Percentiles rank a stretch among this genome's conserved stretches.
phyloP scores from a whole-genome alignment of 2,329 filamentous ascomycete genomes.

The Nannizziopsis arthrosporioides region DNA sequence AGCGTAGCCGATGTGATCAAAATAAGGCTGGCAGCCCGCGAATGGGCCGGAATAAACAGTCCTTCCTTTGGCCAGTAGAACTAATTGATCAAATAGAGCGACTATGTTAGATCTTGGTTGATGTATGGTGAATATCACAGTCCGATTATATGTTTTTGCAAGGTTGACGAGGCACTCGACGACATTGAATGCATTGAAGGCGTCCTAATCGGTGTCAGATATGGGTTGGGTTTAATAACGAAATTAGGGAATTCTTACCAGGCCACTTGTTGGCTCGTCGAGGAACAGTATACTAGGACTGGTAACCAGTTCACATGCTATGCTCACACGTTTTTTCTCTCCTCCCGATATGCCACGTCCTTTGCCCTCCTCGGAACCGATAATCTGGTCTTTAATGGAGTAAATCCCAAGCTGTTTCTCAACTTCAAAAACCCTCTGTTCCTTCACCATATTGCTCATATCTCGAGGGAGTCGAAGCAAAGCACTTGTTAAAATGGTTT shows the following conservation, averaged over 20 bases:
- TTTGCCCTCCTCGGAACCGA: constrained; percentile 89
- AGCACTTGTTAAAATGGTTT: constrained; percentile 91
- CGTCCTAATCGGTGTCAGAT: constrained; percentile 43
- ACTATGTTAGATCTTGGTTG: constrained; percentile 97
- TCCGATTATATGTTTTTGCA: constrained; percentile 92
- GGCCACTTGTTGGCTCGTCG: constrained; percentile 89
- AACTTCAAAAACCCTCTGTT: constrained; percentile 81
- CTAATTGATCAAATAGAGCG: constrained; percentile 85
- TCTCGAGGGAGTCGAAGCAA: constrained; percentile 80
- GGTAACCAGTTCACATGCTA: constrained; percentile 94
- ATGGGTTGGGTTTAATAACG: background rate
- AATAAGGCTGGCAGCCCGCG: constrained; percentile 76
- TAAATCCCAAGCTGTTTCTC: constrained; percentile 92
- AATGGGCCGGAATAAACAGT: constrained; percentile 93
- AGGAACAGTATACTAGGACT: constrained; percentile 95
- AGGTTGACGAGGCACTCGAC: constrained; percentile 89
- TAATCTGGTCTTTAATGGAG: constrained; percentile 86
- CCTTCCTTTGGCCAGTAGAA: constrained; percentile 77
- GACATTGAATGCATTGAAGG: constrained; percentile 96
- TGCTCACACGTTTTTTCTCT: constrained; percentile 90
- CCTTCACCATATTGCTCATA: constrained; percentile 79
- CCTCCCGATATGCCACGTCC: constrained; percentile 93
- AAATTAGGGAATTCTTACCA: constrained; percentile 66
- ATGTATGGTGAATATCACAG: constrained; percentile 96
- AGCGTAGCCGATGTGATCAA: constrained; percentile 79